Base-by-base conservation (phyloP, 176 grass and related monocot species). In the Lolium multiflorum region DNA sequence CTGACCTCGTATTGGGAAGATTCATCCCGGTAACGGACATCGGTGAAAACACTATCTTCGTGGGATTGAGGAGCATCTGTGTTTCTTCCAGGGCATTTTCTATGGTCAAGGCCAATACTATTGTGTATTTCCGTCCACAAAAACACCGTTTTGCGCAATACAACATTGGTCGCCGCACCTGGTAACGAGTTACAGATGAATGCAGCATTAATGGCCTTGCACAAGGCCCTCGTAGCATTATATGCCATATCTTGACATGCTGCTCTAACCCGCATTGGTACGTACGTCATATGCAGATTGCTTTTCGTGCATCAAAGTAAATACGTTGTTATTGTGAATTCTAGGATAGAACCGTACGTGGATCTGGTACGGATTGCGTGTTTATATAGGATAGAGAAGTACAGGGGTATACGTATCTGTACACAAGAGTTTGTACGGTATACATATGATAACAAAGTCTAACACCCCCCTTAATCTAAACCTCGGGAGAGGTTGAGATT, bases 11-110 rank as follows among this genome's bases (percentile, higher is more conserved):
- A 17, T 46, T 51, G 43, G 24, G 71, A 73, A 73, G 14, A 28
- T 80, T 87, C 79, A 51, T 59, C 20, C 55, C 85, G 6, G 2
- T 48, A 13, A 50, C 70, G 4, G 18, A 31, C 67, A 87, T 87
- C 13, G 13, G 77, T 20, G 85, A 18, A 9, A 73, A 74, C 48
- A 6, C 26, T 20, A 47, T 87, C 71, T 49, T 74, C 43, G 24
- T 22, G 20, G 71, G 71, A 15, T 11, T 11, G 25, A 74, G 43
- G 71, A 74, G 71, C n/a, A 24, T 49, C 5, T 48, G 71, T 25
- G 71, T 74, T 49, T 35, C 14, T 17, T 35, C 14, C 15, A 67
- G 14, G 12, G 64, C 28, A 4, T 37, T 67, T 9, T 28, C 44
- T 13, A 48, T 48, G 20, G 2, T 74, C 71, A 49, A 47, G 43